These are phyloP conservation scores for Emmonsia crescens DNA, from an alignment of 2,329 filamentous ascomycete species.

Conservation along the genomic window DNA sequence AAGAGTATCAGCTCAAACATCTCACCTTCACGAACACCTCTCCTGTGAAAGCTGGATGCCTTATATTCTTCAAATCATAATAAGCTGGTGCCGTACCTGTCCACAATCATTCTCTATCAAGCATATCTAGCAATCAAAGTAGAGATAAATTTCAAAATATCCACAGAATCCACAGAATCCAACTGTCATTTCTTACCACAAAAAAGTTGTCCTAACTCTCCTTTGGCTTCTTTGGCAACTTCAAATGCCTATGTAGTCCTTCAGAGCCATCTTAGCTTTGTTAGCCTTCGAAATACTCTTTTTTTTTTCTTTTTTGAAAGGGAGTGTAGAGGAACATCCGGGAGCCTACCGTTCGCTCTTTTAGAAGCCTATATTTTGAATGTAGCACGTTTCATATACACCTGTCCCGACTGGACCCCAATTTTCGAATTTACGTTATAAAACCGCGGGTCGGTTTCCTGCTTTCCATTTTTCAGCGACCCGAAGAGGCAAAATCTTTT, in stretches of 20 bases:
- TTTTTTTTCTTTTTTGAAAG: too few relatives aligned
- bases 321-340: too few relatives aligned
- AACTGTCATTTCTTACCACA: too few relatives aligned
- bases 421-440: not conserved
- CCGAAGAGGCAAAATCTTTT: not conserved
- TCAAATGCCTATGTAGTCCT: not conserved
- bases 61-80: not conserved
- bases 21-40: not conserved
- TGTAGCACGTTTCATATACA: not conserved
- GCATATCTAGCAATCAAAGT: not conserved
- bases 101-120: not conserved
- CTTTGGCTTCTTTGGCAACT: not conserved
- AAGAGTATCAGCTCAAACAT: not conserved
- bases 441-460: too few relatives aligned
- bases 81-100: not conserved
- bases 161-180: not conserved
- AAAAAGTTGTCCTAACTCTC: not conserved
- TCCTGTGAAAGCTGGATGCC: not conserved
- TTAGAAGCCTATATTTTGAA: not conserved
- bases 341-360: not conserved
- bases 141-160: not conserved
- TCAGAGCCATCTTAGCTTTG: not conserved
- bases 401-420: not conserved
- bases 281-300: not conserved
- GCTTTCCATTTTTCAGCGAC: too few relatives aligned